Evolutionary conservation across 1,284 basidiomycete species (phyloP).

Genomic region (Sporisorium graminicola): DNA sequence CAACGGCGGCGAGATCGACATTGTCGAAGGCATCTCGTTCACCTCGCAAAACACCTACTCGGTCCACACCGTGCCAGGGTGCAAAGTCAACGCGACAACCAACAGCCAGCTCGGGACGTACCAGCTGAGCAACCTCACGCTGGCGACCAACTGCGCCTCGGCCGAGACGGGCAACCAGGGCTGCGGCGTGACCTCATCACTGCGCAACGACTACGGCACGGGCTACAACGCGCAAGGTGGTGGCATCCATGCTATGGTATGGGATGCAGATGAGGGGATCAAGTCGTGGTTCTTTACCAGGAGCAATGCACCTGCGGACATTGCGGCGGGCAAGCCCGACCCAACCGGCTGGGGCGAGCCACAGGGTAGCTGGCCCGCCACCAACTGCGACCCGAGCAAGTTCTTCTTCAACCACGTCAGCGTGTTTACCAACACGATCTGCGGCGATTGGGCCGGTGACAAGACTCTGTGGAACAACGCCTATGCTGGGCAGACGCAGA

Average conservation of each 20-base stretch:
- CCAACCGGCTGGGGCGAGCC: conserved; percentile 73
- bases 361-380: conserved; percentile 73
- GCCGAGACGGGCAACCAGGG: conserved; percentile 75
- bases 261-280: conserved; percentile 70
- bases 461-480: conserved; percentile 43
- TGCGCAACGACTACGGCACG: conserved; percentile 73
- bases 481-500: conserved; percentile 34
- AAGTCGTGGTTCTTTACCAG: conserved; percentile 75
- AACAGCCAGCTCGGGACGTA: conserved; percentile 39
- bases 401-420: conserved; percentile 70
- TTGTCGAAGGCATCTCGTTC: conserved; percentile 60
- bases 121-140: conserved; percentile 33
- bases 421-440: conserved; percentile 56
- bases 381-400: conserved; percentile 71
- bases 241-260: conserved; percentile 71
- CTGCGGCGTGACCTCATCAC: conserved; percentile 75
- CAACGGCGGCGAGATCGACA: conserved; percentile 61
- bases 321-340: conserved; percentile 68
- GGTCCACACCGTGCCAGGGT: conserved; percentile 51
- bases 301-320: conserved; percentile 71
- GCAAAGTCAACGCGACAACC: conserved; percentile 41
- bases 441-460: conserved; percentile 53
- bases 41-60: conserved; percentile 53
- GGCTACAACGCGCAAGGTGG: conserved; percentile 76
- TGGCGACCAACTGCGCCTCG: conserved; percentile 75